Evolutionary conservation across 805 yeast species (phyloP).

Genomic region (Lipomyces sp.): DNA sequence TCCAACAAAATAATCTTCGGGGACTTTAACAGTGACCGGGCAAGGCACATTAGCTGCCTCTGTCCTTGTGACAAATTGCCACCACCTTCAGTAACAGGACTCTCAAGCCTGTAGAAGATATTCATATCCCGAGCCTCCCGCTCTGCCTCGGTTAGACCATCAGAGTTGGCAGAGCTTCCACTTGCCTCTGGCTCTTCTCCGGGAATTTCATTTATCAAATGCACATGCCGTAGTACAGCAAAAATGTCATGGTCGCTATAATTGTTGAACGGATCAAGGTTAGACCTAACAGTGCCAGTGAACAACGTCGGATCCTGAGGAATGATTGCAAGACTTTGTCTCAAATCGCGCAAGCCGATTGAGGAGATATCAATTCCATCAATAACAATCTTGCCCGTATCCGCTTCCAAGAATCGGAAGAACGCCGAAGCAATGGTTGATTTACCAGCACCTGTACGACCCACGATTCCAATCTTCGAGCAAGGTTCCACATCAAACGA

Average conservation of each 20-base stretch:
- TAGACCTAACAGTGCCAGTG: conserved; percentile 69
- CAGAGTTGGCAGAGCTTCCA: not conserved
- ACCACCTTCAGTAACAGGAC: conserved; percentile 68
- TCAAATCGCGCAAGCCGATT: conserved; percentile 65
- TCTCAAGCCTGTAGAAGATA: conserved; percentile 31
- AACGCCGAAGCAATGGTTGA: conserved; percentile 95
- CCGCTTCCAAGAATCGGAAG: conserved; percentile 65
- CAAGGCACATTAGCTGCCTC: conserved; percentile 79
- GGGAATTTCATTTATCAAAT: conserved; percentile 27
- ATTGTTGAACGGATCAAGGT: conserved; percentile 72
- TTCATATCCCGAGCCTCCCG: conserved; percentile 34
- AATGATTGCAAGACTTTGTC: conserved; percentile 69
- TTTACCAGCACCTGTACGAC: conserved; percentile 98
- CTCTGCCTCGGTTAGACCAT: conserved; percentile 10
- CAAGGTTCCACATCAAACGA: conserved; percentile 78
- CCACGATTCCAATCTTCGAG: conserved; percentile 90
- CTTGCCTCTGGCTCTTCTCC: conserved; percentile 18
- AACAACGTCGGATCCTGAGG: conserved; percentile 85
- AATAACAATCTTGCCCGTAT: conserved; percentile 60
- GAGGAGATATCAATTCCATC: conserved; percentile 69
- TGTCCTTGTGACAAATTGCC: conserved; percentile 84
- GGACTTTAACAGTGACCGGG: conserved; percentile 73
- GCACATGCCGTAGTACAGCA: conserved; percentile 57
- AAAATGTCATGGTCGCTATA: conserved; percentile 63
- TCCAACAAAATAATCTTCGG: conserved; percentile 76